Evolutionary conservation across 306 rosid genomes (phyloP), one percentile per base, ranked within the genome.

Genomic region (Lathyrus oleraceus): DNA sequence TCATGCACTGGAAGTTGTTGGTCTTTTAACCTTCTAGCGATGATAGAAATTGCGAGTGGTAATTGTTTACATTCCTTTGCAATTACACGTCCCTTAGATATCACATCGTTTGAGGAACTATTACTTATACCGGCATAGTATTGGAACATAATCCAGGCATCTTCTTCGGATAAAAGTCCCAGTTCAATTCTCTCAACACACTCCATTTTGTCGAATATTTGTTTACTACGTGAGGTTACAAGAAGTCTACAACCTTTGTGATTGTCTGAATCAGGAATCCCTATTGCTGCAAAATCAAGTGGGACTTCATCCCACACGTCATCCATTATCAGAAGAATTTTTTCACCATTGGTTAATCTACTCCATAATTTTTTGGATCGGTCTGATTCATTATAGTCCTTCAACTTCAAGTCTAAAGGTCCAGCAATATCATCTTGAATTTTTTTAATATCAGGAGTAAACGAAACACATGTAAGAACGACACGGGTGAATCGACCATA

Each of bases 61-160:
- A 78, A 78, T 38, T 64, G 6, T 57, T 68, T 28, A 57, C 81
- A 71, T 68, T 65, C 58, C 1, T 23, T 10, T 8, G 11, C 69
- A 9, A 78, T 66, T 5, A 27, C 0, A 0, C 0, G 12, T 1
- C 28, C 73, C 21, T 11, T 10, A 3, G 17, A 8, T 2, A 57
- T 15, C 5, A 78, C 5, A 8, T 0, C 8, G 4, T 4, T 23
- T 4, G 57, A 0, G 4, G 8, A 40, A 51, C 2, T n/a, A 28
- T 45, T 40, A 16, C 9, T 15, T 3, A 10, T 23, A 10, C 35
- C 13, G 5, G 71, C 58, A 9, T 2, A 19, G 10, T 4, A 51
- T 40, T 61, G 2, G 20, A 75, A 44, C 15, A 75, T 30, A 28
- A 8, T 16, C 61, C 49, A 43, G 13, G 49, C 16, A 0, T 43